phyloP scores from a whole-genome alignment of 176 grass and related monocot genomes.

The Musa schizocarpa region DNA sequence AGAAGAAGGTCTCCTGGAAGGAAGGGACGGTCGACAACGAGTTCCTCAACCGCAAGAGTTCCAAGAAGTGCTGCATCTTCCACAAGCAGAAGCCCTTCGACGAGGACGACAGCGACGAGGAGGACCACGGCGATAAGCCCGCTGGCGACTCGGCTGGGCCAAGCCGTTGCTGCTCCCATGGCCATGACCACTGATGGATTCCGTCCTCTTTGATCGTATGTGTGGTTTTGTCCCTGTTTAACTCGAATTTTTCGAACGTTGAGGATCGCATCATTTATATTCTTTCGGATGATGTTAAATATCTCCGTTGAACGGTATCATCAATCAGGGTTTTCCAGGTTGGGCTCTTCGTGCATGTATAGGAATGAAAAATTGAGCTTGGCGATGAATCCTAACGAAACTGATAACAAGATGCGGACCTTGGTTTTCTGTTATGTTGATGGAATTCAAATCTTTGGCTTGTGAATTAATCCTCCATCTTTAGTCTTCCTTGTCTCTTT shows the following conservation, averaged over 20 bases:
- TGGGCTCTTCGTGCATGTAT: no score
- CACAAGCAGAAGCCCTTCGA: slow-evolving; percentile 88
- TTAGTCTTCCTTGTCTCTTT: no score
- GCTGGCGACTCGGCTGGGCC: background rate
- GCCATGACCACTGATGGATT: slow-evolving; percentile 3
- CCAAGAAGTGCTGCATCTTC: slow-evolving; percentile 95
- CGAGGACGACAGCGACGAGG: slow-evolving; percentile 79
- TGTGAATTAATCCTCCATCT: background rate
- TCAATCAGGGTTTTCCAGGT: no score
- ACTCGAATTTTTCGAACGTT: no score
- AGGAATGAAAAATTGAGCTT: background rate
- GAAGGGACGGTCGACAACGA: slow-evolving; percentile 92
- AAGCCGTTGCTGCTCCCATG: slow-evolving; percentile 37
- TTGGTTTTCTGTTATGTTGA: background rate
- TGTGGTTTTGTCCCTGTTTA: no score
- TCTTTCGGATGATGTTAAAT: no score
- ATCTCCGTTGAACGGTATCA: no score
- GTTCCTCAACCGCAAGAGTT: slow-evolving; percentile 75
- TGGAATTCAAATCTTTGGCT: background rate
- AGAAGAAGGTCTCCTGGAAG: slow-evolving; percentile 94
- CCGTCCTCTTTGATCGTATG: background rate
- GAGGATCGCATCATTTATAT: no score
- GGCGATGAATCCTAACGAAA: background rate
- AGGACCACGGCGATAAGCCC: slow-evolving; percentile 21
- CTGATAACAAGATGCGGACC: background rate